Evolutionary conservation across 208 protist genomes (phyloP).

Genomic region (Angomonas ambiguus): DNA sequence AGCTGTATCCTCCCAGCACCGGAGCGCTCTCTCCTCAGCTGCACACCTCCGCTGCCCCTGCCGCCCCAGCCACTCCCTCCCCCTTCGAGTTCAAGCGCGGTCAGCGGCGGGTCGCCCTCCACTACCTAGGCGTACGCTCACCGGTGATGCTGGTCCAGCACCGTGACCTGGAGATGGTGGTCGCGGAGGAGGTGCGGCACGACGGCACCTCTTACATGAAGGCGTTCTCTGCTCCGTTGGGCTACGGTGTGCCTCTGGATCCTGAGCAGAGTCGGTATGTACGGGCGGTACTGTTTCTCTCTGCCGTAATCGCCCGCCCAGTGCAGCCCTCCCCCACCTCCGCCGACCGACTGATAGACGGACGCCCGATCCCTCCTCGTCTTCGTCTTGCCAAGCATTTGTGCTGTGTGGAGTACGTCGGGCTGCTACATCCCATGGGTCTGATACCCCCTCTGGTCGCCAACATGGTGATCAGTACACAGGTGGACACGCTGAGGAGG

Average conservation of each 20-base stretch:
- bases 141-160: constrained; percentile 59
- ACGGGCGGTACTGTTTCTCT: constrained; percentile 52
- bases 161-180: constrained; percentile 76
- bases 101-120: constrained; percentile 57
- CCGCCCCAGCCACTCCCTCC: not conserved
- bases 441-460: constrained; percentile 52
- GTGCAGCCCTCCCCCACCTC: constrained; percentile 12
- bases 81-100: constrained; percentile 29
- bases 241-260: constrained; percentile 50
- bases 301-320: constrained; percentile 54
- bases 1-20: constrained; percentile 13
- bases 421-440: constrained; percentile 76
- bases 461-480: constrained; percentile 61
- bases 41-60: not conserved
- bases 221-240: constrained; percentile 61
- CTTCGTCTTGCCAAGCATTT: constrained; percentile 14
- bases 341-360: constrained; percentile 2
- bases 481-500: constrained; percentile 33
- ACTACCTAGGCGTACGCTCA: constrained; percentile 62
- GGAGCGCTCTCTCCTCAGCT: constrained; percentile 10
- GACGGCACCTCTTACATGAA: constrained; percentile 65
- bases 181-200: constrained; percentile 43
- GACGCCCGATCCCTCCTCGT: not conserved
- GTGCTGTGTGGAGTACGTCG: constrained; percentile 64
- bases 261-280: constrained; percentile 60